Base-by-base conservation (phyloP, 345 rosid species). In the Ceriops tagal region DNA sequence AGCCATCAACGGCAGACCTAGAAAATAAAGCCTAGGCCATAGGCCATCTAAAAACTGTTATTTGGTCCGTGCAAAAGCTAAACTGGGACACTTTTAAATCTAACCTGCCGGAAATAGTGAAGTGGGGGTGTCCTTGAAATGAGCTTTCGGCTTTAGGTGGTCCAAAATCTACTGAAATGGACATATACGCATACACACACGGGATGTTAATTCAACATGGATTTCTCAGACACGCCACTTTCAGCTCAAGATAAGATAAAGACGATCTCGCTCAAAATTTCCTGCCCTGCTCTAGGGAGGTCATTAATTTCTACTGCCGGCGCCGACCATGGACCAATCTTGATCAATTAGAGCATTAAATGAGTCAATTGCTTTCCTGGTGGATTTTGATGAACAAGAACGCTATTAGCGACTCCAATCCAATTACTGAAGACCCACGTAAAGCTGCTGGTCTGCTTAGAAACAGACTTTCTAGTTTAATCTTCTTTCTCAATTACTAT, bases 1-100 rank as follows among this genome's bases (percentile, higher is more conserved):
- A 52, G 56, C 30, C n/a, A n/a, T 10, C n/a, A 58, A 28, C 31
- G 46, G 64, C 71, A 68, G 64, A 68, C 71, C 57, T 68, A 68
- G 31, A 46, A 58, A 9, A 43, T 8, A 43, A 19, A 22, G 64
- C 28, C 70, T 32, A 35, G 9, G 55, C 4, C 15, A 68, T 43
- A 68, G 64, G 49, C 24, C 16, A 67, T 57, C 60, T 35, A 55
- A 55, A 67, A 56, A 30, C 22, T 34, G 27, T 8, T 8, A 0
- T 20, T 57, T 58, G 64, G 71, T 68, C 64, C 63, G 18, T 58
- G 24, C 35, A 26, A 39, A 43, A 55, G 53, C 61, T 53, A 21
- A 10, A 3, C 26, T 8, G 8, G 30, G 51, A 32, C 5, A 22
- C 61, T 35, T 35, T 18, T 32, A 28, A 68, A 28, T 68, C 58